Evolutionary conservation across 257 asterid genomes (phyloP).

Genomic region (Solanum peruvianum): DNA sequence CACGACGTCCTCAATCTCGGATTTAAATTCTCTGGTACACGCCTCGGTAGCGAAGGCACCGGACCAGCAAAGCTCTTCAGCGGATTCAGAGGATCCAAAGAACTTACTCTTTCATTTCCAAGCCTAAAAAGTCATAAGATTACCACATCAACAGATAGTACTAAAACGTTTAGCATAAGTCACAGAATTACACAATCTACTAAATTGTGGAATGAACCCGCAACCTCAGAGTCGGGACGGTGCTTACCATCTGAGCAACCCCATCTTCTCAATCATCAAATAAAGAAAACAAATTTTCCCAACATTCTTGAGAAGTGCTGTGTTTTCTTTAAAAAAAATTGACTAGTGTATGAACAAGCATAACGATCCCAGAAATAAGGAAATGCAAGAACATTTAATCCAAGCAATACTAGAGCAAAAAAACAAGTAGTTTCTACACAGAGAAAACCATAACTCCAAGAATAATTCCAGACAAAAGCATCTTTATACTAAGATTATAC

Average conservation of each 20-base stretch:
- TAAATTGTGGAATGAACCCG: no score
- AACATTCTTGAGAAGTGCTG: neutral
- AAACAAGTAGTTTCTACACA: neutral
- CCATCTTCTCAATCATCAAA: neutral
- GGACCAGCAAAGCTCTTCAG: conserved; percentile 26
- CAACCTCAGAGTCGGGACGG: neutral
- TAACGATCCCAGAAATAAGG: neutral
- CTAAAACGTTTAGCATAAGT: neutral
- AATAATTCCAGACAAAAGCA: neutral
- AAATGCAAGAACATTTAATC: neutral
- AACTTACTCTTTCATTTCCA: conserved; percentile 41
- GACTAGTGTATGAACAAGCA: neutral
- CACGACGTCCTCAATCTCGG: conserved; percentile 21
- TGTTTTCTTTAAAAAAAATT: neutral
- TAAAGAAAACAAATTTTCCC: neutral
- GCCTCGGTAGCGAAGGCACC: conserved; percentile 19
- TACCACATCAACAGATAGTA: neutral
- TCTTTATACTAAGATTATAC: neutral
- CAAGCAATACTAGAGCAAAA: neutral
- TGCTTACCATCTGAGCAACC: neutral
- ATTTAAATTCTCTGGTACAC: conserved; percentile 28
- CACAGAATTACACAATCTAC: neutral
- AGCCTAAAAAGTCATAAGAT: conserved; percentile 23
- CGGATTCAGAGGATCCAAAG: conserved; percentile 29
- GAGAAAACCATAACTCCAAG: neutral